Base-by-base conservation (phyloP, 129 eudicot genomes). In the Lactuca saligna region DNA sequence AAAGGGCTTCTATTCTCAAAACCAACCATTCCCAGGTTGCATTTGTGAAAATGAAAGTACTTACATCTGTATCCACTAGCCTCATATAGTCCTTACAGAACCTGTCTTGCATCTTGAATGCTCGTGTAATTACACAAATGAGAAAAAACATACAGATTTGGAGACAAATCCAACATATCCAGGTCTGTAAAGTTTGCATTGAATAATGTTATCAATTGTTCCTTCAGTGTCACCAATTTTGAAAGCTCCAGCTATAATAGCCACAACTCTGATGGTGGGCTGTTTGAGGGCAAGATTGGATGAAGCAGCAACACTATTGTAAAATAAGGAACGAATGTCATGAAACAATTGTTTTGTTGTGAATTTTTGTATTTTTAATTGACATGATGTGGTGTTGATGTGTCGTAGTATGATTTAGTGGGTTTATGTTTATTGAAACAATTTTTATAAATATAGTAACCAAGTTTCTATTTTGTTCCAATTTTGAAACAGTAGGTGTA, bases 101-200 rank as follows among this genome's bases (percentile, higher is more conserved):
- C 34, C 66, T 83, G n/a, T 91, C 91, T 61, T 42, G 86, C 86
- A 79, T 85, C 17, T 78, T 81, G 33, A 91, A 91, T 44, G 95
- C 91, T 70, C 97, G 75, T 61, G 32, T 59, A 57, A n/a, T n/a
- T n/a, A n/a, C n/a, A n/a, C n/a, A n/a, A n/a, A n/a, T 20, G 46
- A 48, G 38, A 71, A 75, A 1, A 79, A 48, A 79, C 96, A 20
- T 69, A 92, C 98, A 46, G 96, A 92, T 89, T 92, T 92, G 68
- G 98, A 92, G 75, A 92, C 98, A 71, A 88, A 92, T 60, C 98
- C 98, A 66, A 92, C 96, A 32, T 91, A 92, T 71, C 98, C 96
- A 80, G 96, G 96, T 75, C 98, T 88, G 82, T 92, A 88, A 50
- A 92, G 86, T 80, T 92, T 92, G 95, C 91, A 88, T 49, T 92